A percentile compares a stretch with the other conserved stretches of the same genome.
Evolutionary conservation across 495 filamentous ascomycete species (phyloP).

Genomic region (Hypoxylon rickii): DNA sequence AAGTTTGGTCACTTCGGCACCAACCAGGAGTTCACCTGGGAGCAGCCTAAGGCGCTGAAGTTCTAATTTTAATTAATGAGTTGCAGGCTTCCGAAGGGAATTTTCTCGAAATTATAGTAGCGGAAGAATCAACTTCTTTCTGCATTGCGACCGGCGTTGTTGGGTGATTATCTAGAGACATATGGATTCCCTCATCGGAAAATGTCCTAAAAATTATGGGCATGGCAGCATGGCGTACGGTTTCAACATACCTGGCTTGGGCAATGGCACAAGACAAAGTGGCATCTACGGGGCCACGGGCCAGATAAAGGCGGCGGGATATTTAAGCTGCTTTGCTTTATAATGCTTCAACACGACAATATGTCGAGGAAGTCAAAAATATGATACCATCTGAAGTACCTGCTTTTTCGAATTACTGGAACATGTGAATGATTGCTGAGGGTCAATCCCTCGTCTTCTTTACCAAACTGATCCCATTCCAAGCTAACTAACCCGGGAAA

Average conservation of each 20-base stretch:
- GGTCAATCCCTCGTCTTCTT: too few species aligned
- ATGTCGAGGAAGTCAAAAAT: slow-evolving; percentile 20
- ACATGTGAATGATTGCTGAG: too few species aligned
- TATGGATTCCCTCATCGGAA: slow-evolving; percentile 45
- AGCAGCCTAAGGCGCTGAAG: slow-evolving; percentile 94
- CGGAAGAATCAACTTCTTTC: slow-evolving; percentile 53
- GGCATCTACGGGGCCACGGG: slow-evolving; percentile 26
- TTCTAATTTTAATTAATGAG: slow-evolving; percentile 61
- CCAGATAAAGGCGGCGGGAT: slow-evolving; percentile 32
- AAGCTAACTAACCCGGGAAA: too few species aligned
- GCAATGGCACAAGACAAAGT: slow-evolving; percentile 28
- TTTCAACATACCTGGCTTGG: slow-evolving; percentile 45
- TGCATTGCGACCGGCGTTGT: slow-evolving; percentile 46
- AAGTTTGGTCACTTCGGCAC: slow-evolving; percentile 99
- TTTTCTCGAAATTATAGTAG: slow-evolving; percentile 38
- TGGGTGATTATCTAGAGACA: slow-evolving; percentile 43
- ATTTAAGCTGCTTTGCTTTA: slow-evolving; percentile 32
- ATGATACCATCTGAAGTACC: slow-evolving; percentile 28
- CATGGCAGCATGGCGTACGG: slow-evolving; percentile 45
- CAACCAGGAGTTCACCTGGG: slow-evolving; percentile 97
- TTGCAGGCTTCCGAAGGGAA: slow-evolving; percentile 36
- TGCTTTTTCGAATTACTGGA: neutral
- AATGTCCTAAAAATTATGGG: slow-evolving; percentile 43
- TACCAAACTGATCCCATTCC: slow-evolving; percentile 12
- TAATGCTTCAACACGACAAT: slow-evolving; percentile 38